Evolutionary conservation across 1,284 basidiomycete genomes (phyloP).

Genomic region (Trichosporon asahii): DNA sequence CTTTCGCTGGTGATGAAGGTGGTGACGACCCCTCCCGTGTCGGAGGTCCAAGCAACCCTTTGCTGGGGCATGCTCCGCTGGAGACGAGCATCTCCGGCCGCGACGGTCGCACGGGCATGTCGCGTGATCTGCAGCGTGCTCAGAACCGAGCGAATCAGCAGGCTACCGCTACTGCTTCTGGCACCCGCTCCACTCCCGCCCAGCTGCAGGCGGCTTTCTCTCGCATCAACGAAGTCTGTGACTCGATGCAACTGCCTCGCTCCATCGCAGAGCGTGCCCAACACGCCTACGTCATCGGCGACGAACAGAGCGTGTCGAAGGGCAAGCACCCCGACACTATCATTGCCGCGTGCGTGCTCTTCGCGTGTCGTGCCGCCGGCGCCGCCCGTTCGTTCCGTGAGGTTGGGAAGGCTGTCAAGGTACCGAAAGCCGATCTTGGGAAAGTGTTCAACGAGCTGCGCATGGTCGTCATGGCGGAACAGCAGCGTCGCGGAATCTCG

Average conservation of each 20-base stretch:
- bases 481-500: conserved; percentile 12
- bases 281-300: conserved; percentile 92
- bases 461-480: conserved; percentile 25
- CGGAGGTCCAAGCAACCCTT: conserved; percentile 87
- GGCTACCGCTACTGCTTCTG: conserved; percentile 55
- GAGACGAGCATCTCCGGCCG: conserved; percentile 94
- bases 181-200: conserved; percentile 76
- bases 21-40: conserved; percentile 97
- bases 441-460: conserved; percentile 73
- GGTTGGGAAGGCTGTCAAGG: conserved; percentile 87
- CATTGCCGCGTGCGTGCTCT: conserved; percentile 97
- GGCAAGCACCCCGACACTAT: conserved; percentile 86
- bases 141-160: conserved; percentile 61
- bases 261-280: conserved; percentile 74
- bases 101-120: conserved; percentile 88
- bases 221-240: conserved; percentile 92
- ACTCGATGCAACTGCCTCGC: conserved; percentile 82
- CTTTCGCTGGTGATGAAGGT: conserved; percentile 98
- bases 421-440: conserved; percentile 84
- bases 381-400: conserved; percentile 94
- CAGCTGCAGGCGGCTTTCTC: conserved; percentile 87
- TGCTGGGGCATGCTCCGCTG: conserved; percentile 58
- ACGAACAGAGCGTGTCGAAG: conserved; percentile 82
- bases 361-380: conserved; percentile 90
- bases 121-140: conserved; percentile 90